Evolutionary conservation across 768 basidiomycete species (phyloP).

Genomic region (Podaxis pistillaris): DNA sequence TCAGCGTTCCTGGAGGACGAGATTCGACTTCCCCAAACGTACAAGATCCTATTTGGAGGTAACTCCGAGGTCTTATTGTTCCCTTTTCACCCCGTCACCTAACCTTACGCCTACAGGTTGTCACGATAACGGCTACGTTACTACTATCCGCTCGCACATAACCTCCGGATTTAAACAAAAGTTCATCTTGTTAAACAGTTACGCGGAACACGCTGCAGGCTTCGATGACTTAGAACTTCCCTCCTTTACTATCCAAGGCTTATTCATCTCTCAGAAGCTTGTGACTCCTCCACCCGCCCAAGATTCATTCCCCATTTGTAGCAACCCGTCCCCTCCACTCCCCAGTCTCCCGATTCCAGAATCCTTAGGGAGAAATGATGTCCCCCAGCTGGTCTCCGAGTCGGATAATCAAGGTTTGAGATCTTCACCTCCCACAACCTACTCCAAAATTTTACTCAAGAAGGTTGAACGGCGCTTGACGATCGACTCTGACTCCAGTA

Average conservation of each 20-base stretch:
- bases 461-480: conserved; percentile 1
- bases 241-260: conserved; percentile 47
- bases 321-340: conserved; percentile 6
- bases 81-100: neutral
- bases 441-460: neutral
- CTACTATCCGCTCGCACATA: conserved; percentile 58
- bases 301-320: neutral
- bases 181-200: conserved; percentile 63
- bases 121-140: conserved; percentile 73
- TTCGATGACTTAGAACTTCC: conserved; percentile 59
- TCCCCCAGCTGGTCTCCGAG: neutral
- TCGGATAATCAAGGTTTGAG: neutral
- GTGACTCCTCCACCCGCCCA: conserved; percentile 17
- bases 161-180: conserved; percentile 66
- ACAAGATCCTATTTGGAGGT: conserved; percentile 70
- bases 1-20: conserved; percentile 58
- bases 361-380: neutral
- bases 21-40: conserved; percentile 60
- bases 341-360: conserved; percentile 13
- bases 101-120: conserved; percentile 41
- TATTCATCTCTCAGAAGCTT: conserved; percentile 62
- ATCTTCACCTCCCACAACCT: neutral
- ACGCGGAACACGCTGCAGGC: conserved; percentile 57
- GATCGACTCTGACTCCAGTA: neutral
- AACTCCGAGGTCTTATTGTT: conserved; percentile 14